phyloP scores from a whole-genome alignment of 225 moss, liverwort and hornwort species.

The Polytrichum commune region DNA sequence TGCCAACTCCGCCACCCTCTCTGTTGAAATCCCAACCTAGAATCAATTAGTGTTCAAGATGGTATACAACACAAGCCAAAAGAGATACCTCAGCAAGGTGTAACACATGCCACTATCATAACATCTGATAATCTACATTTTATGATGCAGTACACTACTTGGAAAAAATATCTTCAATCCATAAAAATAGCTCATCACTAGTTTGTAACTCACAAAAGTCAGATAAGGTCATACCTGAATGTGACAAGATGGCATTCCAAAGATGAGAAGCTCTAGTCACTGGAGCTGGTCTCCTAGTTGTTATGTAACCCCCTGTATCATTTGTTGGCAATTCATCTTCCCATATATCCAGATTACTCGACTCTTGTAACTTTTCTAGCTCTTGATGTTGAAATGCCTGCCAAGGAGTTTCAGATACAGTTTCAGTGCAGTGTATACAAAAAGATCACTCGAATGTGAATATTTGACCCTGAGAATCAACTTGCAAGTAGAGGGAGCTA shows the following conservation, averaged over 20 bases:
- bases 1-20: conserved; percentile 73
- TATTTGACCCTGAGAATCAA: too few species aligned
- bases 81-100: too few species aligned
- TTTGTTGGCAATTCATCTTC: conserved; percentile 38
- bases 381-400: conserved; percentile 95
- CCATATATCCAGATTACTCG: conserved; percentile 52
- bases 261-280: conserved; percentile 72
- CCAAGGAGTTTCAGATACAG: not conserved
- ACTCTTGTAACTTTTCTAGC: conserved; percentile 78
- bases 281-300: conserved; percentile 54
- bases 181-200: too few species aligned
- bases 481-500: too few species aligned
- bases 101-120: too few species aligned
- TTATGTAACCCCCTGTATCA: conserved; percentile 33
- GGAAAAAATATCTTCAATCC: too few species aligned
- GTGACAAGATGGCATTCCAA: conserved; percentile 86
- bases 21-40: conserved; percentile 22
- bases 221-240: conserved; percentile 64
- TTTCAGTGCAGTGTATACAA: too few species aligned
- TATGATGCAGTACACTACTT: too few species aligned
- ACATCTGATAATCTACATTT: too few species aligned
- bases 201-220: not conserved
- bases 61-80: too few species aligned
- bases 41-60: conserved; percentile 1
- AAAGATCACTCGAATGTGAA: too few species aligned